Evolutionary conservation across 257 asterid species (phyloP).

Genomic region (Striga asiatica): DNA sequence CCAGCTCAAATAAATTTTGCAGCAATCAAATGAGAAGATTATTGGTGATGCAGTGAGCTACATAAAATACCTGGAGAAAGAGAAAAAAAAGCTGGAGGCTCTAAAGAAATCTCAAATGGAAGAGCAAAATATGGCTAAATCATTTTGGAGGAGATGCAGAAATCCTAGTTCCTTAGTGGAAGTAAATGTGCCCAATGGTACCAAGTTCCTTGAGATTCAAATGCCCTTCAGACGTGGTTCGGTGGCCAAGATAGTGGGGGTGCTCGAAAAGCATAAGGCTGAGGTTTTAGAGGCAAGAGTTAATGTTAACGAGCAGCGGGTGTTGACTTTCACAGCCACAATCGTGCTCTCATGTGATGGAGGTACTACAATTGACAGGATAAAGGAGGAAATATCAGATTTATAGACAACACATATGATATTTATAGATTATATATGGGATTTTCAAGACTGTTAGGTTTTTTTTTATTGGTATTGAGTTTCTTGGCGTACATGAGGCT

Average conservation of each 20-base stretch:
- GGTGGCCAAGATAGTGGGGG: constrained; percentile 25
- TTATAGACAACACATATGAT: not conserved
- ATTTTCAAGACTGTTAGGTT: too few species aligned
- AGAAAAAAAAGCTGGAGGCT: constrained; percentile 40
- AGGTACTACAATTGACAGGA: not conserved
- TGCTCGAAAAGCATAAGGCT: constrained; percentile 41
- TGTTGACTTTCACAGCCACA: not conserved
- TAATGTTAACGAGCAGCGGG: not conserved
- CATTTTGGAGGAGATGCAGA: constrained; percentile 20
- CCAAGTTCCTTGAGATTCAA: constrained; percentile 42
- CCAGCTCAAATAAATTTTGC: constrained; percentile 9
- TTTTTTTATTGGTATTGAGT: too few species aligned
- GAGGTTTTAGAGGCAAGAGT: constrained; percentile 50
- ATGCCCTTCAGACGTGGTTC: constrained; percentile 27
- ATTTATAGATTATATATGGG: not conserved
- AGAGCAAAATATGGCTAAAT: constrained; percentile 12
- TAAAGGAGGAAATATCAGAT: not conserved
- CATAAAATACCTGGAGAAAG: constrained; percentile 38
- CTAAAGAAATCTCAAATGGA: constrained; percentile 22
- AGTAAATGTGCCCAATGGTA: constrained; percentile 21
- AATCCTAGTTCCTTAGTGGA: constrained; percentile 23
- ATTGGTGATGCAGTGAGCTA: constrained; percentile 31
- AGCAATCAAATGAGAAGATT: constrained; percentile 39
- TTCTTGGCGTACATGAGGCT: too few species aligned
- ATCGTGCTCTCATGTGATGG: not conserved